Conservation (phyloP, 495 filamentous ascomycete species). For the Penicillium cosmopolitanum region DNA sequence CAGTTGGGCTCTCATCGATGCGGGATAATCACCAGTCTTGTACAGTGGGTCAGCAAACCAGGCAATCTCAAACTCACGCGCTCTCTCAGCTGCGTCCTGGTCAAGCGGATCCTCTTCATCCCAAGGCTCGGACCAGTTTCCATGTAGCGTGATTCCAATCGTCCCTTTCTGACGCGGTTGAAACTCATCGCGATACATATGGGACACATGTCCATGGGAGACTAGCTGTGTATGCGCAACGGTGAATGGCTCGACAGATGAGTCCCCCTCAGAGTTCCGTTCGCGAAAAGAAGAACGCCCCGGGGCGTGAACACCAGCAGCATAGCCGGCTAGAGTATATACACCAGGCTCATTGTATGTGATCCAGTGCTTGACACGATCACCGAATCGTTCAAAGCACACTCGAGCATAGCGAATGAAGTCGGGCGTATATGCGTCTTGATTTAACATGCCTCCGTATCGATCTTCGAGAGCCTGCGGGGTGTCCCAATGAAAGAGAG, state of each 20-base stretch:
- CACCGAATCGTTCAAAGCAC: slow-evolving; percentile 46
- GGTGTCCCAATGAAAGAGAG: slow-evolving; percentile 55
- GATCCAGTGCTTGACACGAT: slow-evolving; percentile 55
- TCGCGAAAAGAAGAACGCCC: slow-evolving; percentile 47
- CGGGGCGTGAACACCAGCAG: slow-evolving; percentile 51
- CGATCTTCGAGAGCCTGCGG: slow-evolving; percentile 50
- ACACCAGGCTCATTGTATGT: slow-evolving; percentile 55
- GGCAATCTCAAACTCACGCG: slow-evolving; percentile 51
- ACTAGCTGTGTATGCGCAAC: slow-evolving; percentile 49
- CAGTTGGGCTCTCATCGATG: slow-evolving; percentile 51
- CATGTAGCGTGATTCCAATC: slow-evolving; percentile 53
- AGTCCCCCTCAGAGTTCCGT: slow-evolving; percentile 50
- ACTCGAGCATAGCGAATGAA: slow-evolving; percentile 52
- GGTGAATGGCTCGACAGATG: slow-evolving; percentile 50
- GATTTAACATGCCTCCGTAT: slow-evolving; percentile 51
- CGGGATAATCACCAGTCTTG: slow-evolving; percentile 51
- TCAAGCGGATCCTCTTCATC: slow-evolving; percentile 46
- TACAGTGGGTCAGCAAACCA: slow-evolving; percentile 56
- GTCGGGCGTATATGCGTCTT: slow-evolving; percentile 45
- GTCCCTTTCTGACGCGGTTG: slow-evolving; percentile 43
- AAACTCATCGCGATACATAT: slow-evolving; percentile 48
- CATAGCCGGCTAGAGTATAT: slow-evolving; percentile 51
- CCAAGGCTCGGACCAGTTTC: slow-evolving; percentile 55
- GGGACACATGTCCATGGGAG: slow-evolving; percentile 44
- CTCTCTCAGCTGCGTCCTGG: slow-evolving; percentile 47